A percentile compares a stretch with the other conserved stretches of the same genome.
These are phyloP conservation scores for Lentinus polychrous DNA, from an alignment of 1,284 basidiomycete genomes.

Conservation along the genomic window DNA sequence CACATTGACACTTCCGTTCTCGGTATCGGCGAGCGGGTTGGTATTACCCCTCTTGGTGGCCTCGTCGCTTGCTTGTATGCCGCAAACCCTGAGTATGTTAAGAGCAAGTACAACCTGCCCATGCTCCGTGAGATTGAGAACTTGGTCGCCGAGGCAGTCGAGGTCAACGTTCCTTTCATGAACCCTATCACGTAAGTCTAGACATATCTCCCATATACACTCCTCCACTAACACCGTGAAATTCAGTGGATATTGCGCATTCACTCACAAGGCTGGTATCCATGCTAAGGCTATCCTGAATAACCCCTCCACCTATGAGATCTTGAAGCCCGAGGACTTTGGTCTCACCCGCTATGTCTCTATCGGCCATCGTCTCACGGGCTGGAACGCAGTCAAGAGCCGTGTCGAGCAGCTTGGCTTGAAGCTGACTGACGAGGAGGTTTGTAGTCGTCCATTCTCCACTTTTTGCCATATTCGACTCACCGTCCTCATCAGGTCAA, in stretches of 20 bases:
- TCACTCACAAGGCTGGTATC: constrained; percentile 99
- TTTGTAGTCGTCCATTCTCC: constrained; percentile 21
- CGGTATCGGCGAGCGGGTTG: constrained; percentile 98
- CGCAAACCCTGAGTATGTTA: constrained; percentile 97
- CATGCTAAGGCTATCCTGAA: constrained; percentile 99
- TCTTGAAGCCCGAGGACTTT: constrained; percentile 97
- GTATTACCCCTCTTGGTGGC: constrained; percentile 97
- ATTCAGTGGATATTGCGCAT: constrained; percentile 91
- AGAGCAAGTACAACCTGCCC: constrained; percentile 96
- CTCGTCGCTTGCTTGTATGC: constrained; percentile 96
- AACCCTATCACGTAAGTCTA: constrained; percentile 77
- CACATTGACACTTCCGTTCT: constrained; percentile 97
- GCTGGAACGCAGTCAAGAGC: constrained; percentile 99
- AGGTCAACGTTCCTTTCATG: constrained; percentile 97
- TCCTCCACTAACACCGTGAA: constrained; percentile 1
- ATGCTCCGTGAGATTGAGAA: constrained; percentile 99
- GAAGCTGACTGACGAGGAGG: constrained; percentile 78
- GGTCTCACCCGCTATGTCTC: constrained; percentile 97
- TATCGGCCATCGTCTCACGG: constrained; percentile 94
- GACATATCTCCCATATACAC: background rate
- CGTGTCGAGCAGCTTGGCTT: constrained; percentile 96
- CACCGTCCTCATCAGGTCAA: constrained; percentile 57
- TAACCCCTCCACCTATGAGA: constrained; percentile 98
- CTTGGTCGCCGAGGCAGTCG: constrained; percentile 96
- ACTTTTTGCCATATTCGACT: background rate